Conservation (phyloP, 2,329 filamentous ascomycete genomes). For the Xylariales sp. region DNA sequence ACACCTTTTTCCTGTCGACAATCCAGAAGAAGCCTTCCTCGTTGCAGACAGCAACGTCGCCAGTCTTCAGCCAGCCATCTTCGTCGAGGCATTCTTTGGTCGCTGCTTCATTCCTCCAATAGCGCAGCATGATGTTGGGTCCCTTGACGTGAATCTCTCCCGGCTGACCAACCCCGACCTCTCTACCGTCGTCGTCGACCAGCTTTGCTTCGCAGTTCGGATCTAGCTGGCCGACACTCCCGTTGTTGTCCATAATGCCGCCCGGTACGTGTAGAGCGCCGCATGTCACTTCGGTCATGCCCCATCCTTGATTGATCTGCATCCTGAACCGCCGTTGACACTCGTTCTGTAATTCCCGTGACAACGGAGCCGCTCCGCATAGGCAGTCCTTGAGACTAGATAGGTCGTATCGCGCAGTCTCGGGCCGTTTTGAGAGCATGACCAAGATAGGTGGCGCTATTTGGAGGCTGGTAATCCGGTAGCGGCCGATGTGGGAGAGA, state of each 20-base stretch:
- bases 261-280: constrained; percentile 37
- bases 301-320: constrained; percentile 49
- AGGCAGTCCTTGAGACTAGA: constrained; percentile 41
- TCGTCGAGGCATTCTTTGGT: constrained; percentile 44
- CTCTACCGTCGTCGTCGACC: constrained; percentile 47
- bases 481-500: constrained; percentile 43
- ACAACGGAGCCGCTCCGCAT: constrained; percentile 50
- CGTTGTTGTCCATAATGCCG: constrained; percentile 33
- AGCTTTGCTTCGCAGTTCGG: constrained; percentile 51
- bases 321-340: constrained; percentile 38
- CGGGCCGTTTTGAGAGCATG: constrained; percentile 54
- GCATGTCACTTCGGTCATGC: constrained; percentile 53
- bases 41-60: constrained; percentile 49
- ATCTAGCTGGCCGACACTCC: constrained; percentile 46
- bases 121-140: constrained; percentile 54
- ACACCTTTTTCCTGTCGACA: constrained; percentile 49
- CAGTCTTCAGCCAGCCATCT: constrained; percentile 56
- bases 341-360: constrained; percentile 36
- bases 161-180: constrained; percentile 40
- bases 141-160: constrained; percentile 51
- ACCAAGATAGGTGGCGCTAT: constrained; percentile 56
- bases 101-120: constrained; percentile 52
- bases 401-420: constrained; percentile 47
- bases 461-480: constrained; percentile 47
- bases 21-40: constrained; percentile 44